Percentiles rank a stretch among this genome's conserved stretches.
Conservation (phyloP, 768 basidiomycete species). For the Macrolepiota fuliginosa region DNA sequence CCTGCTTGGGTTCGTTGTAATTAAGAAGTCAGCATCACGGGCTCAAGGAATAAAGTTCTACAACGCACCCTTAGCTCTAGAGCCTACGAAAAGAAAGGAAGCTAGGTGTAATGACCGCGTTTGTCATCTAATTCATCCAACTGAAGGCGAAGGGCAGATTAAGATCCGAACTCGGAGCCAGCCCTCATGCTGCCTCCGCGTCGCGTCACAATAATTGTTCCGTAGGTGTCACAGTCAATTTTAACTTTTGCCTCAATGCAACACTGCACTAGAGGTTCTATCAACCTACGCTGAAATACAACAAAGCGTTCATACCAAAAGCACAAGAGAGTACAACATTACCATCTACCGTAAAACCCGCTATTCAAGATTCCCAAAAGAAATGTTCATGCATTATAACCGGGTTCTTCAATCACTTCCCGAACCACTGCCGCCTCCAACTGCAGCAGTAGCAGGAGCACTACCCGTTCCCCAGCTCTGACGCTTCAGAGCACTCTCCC, state of each 20-base stretch:
- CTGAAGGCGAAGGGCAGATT: not conserved
- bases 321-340: not conserved
- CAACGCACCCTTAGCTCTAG: not conserved
- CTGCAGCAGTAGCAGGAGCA: not conserved
- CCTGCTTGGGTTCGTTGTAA: no score
- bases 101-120: not conserved
- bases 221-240: not conserved
- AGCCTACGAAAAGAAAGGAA: not conserved
- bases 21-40: no score
- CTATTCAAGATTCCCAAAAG: not conserved
- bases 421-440: not conserved
- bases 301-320: not conserved
- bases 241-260: not conserved
- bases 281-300: not conserved
- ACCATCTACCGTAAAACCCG: not conserved
- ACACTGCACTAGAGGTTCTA: not conserved
- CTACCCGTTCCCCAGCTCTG: slow-evolving; percentile 15
- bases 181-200: not conserved
- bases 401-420: not conserved
- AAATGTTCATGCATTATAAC: not conserved
- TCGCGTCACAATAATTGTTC: not conserved
- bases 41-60: not conserved
- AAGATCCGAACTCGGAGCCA: not conserved
- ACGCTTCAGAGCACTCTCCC: slow-evolving; percentile 7
- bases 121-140: not conserved